phyloP scores from a whole-genome alignment of 2,329 filamentous ascomycete species.

The Annulohypoxylon truncatum region DNA sequence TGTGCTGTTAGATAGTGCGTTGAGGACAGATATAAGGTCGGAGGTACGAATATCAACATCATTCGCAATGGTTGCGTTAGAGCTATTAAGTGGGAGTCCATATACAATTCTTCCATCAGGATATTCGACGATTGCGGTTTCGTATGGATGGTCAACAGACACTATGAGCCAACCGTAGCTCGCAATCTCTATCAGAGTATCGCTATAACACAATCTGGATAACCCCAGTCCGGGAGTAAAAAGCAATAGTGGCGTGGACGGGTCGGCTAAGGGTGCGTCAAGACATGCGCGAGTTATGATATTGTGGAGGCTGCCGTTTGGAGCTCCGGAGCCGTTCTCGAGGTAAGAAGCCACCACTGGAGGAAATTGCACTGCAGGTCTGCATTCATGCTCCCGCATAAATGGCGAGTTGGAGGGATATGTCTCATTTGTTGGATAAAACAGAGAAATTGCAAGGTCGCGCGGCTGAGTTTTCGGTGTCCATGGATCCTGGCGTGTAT shows the following conservation, averaged over 20 bases:
- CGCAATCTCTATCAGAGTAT: neutral
- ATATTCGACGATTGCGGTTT: neutral
- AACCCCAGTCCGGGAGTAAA: neutral
- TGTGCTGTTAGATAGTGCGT: neutral
- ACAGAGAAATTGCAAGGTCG: neutral
- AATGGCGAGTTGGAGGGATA: neutral
- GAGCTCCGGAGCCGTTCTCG: neutral
- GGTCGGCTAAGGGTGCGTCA: neutral
- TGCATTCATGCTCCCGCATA: neutral
- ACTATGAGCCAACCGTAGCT: neutral
- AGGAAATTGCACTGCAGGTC: neutral
- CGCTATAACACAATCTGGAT: neutral
- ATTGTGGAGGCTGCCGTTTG: neutral
- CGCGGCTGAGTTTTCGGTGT: neutral
- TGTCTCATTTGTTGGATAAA: neutral
- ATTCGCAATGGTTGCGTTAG: neutral
- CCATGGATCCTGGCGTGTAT: neutral
- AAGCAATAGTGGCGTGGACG: neutral
- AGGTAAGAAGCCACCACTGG: neutral
- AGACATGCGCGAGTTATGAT: no score
- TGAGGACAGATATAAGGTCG: neutral
- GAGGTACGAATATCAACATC: neutral
- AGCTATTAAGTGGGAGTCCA: neutral
- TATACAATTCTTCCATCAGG: neutral
- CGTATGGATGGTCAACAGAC: neutral